phyloP scores from a whole-genome alignment of 2,329 filamentous ascomycete species.

The Didymella exigua region DNA sequence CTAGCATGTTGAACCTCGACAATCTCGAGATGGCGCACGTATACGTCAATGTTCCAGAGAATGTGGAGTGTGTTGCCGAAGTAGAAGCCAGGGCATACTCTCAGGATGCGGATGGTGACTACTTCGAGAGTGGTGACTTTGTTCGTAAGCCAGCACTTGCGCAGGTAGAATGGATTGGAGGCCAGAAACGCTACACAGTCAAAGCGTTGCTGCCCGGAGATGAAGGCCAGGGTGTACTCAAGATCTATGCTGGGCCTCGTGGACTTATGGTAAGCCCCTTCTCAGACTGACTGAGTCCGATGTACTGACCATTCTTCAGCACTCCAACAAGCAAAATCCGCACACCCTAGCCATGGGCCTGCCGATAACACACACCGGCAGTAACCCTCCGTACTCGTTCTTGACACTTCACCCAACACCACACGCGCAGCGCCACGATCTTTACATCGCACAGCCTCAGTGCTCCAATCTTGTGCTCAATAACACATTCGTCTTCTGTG shows the following conservation, averaged over 20 bases:
- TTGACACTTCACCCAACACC: constrained; percentile 91
- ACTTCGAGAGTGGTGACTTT: constrained; percentile 88
- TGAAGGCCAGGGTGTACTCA: constrained; percentile 84
- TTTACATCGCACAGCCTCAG: constrained; percentile 96
- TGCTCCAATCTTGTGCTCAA: constrained; percentile 86
- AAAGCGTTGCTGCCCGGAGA: constrained; percentile 92
- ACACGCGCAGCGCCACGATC: constrained; percentile 94
- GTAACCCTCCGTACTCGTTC: constrained; percentile 94
- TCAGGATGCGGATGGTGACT: constrained; percentile 84
- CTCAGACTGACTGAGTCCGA: neutral
- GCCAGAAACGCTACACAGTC: constrained; percentile 87
- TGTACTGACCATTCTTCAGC: constrained; percentile 50
- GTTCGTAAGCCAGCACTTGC: constrained; percentile 85
- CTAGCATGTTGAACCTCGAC: constrained; percentile 81
- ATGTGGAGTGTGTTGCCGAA: constrained; percentile 91
- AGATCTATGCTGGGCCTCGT: constrained; percentile 90
- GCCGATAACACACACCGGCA: constrained; percentile 87
- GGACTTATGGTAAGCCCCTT: constrained; percentile 73
- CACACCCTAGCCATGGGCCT: constrained; percentile 87
- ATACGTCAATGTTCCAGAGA: constrained; percentile 82
- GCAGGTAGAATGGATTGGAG: constrained; percentile 88
- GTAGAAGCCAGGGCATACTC: constrained; percentile 84
- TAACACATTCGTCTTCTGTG: constrained; percentile 96
- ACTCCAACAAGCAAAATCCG: constrained; percentile 94
- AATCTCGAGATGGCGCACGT: constrained; percentile 93